Base-by-base conservation (phyloP, 2,329 filamentous ascomycete species). In the Alternaria consortialis region DNA sequence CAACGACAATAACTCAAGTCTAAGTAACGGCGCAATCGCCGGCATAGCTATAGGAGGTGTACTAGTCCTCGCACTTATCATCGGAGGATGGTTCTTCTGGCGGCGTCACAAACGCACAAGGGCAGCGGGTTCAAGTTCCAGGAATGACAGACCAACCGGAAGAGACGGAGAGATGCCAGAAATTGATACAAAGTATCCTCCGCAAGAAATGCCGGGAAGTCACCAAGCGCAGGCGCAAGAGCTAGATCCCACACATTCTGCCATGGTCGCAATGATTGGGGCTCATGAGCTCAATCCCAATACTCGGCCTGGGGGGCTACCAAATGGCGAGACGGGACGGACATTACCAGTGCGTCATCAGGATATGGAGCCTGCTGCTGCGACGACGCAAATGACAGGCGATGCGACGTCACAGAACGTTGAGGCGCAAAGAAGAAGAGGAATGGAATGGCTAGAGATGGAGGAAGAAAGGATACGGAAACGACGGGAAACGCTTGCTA, bases 391-490 rank as follows among this genome's bases (percentile, higher is more conserved):
- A 15, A 31, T 1, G 13, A 9, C 25, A 11, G 23, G 27, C 25
- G 15, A 15, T 15, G 50, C 25, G 5, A 12, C 13, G 2, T 40
- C 23, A 5, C 7, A 53, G 1, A 17, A 54, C 34, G 43, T 58
- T 2, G 46, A 64, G 34, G 57, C 53, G 37, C 57, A 58, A 43
- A 53, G 53, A 25, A 32, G 42, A n/a, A 46, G 55, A 34, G 58
- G 61, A 34, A 36, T 64, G 31, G 57, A 64, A 29, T 64, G 61
- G 57, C 39, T 61, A 11, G 58, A 64, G 27, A 55, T 36, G 42
- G 62, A 61, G 44, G 62, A 58, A 20, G 43, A 44, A 5, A 61
- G 53, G 3, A 40, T 64, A 2, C 48, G 62, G 31, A 50, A 61
- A 32, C 31, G 37, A 31, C 34, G 53, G 1, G 27, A 32, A 3